Evolutionary conservation across 768 basidiomycete species (phyloP).

Genomic region (Rhizopogon vinicolor): DNA sequence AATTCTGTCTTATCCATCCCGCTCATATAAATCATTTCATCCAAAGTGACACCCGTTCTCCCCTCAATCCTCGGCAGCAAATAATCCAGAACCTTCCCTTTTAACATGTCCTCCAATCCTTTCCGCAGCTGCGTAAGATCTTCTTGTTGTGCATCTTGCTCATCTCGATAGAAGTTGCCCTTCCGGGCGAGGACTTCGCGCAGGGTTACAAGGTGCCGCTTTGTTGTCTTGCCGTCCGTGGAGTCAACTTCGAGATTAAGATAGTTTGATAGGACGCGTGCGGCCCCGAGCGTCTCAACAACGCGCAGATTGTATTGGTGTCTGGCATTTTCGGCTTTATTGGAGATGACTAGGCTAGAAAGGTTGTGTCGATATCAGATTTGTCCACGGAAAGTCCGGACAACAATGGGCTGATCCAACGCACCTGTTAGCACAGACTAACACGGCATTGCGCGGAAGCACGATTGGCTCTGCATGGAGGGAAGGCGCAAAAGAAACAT

Average conservation of each 20-base stretch:
- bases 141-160: background rate
- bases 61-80: conserved; percentile 39
- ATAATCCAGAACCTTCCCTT: conserved; percentile 37
- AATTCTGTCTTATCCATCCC: conserved; percentile 55
- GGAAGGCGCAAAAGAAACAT: conserved; percentile 77
- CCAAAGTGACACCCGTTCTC: conserved; percentile 55
- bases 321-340: conserved; percentile 75
- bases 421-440: conserved; percentile 25
- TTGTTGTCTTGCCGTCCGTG: conserved; percentile 12
- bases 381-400: conserved; percentile 58
- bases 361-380: background rate
- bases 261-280: conserved; percentile 62
- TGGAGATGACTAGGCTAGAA: conserved; percentile 56
- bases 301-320: conserved; percentile 85
- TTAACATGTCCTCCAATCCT: conserved; percentile 42
- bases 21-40: conserved; percentile 67
- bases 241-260: conserved; percentile 42
- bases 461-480: conserved; percentile 64
- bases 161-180: background rate
- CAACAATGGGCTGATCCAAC: conserved; percentile 41
- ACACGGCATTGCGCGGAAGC: conserved; percentile 39
- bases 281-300: conserved; percentile 83
- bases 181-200: conserved; percentile 1
- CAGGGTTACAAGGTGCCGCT: background rate
- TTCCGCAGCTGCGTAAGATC: conserved; percentile 30